Evolutionary conservation across 768 basidiomycete species (phyloP), one percentile per base, ranked within the genome.

Genomic region (Pleurotus sapidus): DNA sequence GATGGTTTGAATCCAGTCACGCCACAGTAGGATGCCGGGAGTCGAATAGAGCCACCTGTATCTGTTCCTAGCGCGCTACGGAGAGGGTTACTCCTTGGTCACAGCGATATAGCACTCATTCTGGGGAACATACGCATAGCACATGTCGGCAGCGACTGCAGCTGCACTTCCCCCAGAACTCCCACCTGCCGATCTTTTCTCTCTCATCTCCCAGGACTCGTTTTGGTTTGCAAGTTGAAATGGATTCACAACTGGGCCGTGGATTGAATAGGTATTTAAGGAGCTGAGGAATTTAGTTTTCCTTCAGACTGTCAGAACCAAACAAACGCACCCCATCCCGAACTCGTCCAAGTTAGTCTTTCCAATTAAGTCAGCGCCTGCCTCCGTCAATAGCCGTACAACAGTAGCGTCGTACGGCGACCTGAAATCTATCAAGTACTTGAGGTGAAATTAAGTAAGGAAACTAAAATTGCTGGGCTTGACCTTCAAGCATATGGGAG

Each of bases 281-380:
- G 94, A 98, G 15, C 90, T 93, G 59, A 40, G 62, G 14, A 7
- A 34, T 8, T n/a, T 45, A 17, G 15, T 49, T 18, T 15, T 15
- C 24, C 42, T 5, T 39, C 9, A 48, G 27, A n/a, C n/a, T 34
- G 56, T 18, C 55, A 30, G 3, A 7, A 30, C 39, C 5, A 30
- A 23, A 48, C 12, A 18, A 20, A 71, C 85, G 17, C 57, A 95
- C 89, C 96, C 96, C 96, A 98, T 98, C 1, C 96, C 96, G 71
- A 98, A 98, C 71, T 98, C 95, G 67, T 99, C 96, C 69, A 93
- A 93, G 67, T 96, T 95, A 0, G 95, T 88, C 72, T 97, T 97
- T 1, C 94, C 96, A 1, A 89, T 65, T 8, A 98, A 79, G 15
- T 83, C 70, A 0, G 88, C 93, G 0, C 93, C 94, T 0, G 77